These are phyloP conservation scores for Mariannaea elegans DNA, from an alignment of 2,329 filamentous ascomycete genomes.

Conservation along the genomic window DNA sequence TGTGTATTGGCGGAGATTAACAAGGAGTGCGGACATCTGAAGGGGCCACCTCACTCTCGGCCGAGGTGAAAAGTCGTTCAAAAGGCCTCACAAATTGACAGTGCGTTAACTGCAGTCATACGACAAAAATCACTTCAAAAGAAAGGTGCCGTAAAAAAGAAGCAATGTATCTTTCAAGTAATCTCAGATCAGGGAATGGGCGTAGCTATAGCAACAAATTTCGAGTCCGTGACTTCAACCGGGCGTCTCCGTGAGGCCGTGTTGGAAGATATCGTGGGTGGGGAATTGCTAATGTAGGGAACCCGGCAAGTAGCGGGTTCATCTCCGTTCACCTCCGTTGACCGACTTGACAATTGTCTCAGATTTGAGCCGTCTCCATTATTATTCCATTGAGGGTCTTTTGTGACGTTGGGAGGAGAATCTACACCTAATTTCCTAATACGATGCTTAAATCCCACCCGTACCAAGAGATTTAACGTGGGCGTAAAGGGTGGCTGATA, in stretches of 20 bases:
- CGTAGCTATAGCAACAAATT: slow-evolving; percentile 3
- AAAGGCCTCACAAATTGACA: not conserved
- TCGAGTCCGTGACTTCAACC: not conserved
- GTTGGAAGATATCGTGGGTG: slow-evolving; percentile 8
- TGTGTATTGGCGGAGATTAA: not conserved
- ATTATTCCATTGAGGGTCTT: no score
- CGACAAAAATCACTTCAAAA: slow-evolving; percentile 3
- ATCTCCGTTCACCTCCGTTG: no score
- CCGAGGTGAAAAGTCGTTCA: slow-evolving; percentile 4
- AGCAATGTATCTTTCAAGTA: not conserved
- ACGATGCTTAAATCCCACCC: not conserved
- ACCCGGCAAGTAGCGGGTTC: slow-evolving; percentile 11
- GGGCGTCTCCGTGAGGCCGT: slow-evolving; percentile 13
- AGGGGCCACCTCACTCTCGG: slow-evolving; percentile 1
- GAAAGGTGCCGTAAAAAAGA: not conserved
- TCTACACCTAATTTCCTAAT: slow-evolving; percentile 1
- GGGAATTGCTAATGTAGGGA: slow-evolving; percentile 23
- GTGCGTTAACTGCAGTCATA: slow-evolving; percentile 1
- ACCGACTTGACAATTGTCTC: no score
- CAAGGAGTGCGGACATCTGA: not conserved
- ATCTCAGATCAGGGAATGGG: not conserved
- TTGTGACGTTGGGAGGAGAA: no score
- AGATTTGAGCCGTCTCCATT: not conserved
- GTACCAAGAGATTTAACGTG: no score
- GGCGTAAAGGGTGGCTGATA: no score